Conservation (phyloP, 2,329 filamentous ascomycete genomes). For the Aaosphaeria pasadenensis region DNA sequence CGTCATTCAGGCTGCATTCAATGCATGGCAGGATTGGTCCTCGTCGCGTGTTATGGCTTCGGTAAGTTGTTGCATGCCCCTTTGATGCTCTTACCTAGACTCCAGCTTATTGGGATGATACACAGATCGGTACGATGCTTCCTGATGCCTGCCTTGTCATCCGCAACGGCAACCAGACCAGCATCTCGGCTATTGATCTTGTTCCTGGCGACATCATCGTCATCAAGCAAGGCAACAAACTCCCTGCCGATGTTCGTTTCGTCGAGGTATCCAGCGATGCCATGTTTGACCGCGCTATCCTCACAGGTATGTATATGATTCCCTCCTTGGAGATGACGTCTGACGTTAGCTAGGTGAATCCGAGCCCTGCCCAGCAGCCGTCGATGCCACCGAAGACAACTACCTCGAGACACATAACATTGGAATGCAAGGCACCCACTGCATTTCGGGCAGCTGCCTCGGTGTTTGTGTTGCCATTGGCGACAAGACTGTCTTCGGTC, state of each 20-base stretch:
- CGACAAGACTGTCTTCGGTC: constrained; percentile 71
- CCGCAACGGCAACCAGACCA: constrained; percentile 55
- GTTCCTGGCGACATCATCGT: constrained; percentile 70
- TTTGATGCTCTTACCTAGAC: too few relatives aligned
- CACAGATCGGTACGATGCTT: constrained; percentile 75
- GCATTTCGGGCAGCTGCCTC: constrained; percentile 63
- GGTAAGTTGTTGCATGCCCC: not conserved
- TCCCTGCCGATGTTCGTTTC: constrained; percentile 72
- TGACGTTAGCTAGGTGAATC: constrained; percentile 55
- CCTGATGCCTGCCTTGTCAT: constrained; percentile 67
- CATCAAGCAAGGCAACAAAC: constrained; percentile 69
- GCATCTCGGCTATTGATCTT: constrained; percentile 56
- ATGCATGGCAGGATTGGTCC: constrained; percentile 70
- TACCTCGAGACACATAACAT: constrained; percentile 76
- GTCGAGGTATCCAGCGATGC: constrained; percentile 66
- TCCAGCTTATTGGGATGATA: too few relatives aligned
- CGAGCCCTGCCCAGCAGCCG: constrained; percentile 59
- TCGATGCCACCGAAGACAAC: constrained; percentile 64
- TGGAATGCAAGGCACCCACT: constrained; percentile 76
- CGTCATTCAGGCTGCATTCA: constrained; percentile 51
- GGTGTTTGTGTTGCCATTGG: constrained; percentile 71
- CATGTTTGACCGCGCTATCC: constrained; percentile 69
- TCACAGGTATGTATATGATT: constrained; percentile 53
- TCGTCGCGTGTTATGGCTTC: constrained; percentile 72
- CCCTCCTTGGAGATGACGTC: not conserved